Conservation (phyloP, 805 yeast genomes). For the Saccharomycopsis sp. region DNA sequence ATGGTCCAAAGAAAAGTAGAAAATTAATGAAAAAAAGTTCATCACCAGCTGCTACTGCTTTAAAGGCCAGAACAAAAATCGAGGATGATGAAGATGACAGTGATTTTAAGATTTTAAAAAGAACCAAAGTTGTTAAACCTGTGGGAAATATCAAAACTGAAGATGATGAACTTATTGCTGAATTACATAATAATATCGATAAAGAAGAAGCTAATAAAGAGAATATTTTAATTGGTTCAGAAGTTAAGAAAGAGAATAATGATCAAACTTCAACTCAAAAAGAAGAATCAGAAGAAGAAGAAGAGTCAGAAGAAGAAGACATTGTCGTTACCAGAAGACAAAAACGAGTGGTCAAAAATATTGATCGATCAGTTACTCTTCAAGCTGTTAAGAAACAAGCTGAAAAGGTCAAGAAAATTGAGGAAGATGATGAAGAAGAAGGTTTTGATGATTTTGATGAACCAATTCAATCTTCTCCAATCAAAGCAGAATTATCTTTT, state of each 20-base stretch:
- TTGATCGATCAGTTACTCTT: slow-evolving; percentile 33
- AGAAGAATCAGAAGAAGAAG: slow-evolving; percentile 21
- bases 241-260: neutral
- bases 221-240: neutral
- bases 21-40: slow-evolving; percentile 14
- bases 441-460: no score
- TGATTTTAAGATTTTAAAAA: slow-evolving; percentile 1
- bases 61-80: neutral
- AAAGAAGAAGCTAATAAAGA: neutral
- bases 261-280: neutral
- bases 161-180: neutral
- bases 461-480: slow-evolving; percentile 22
- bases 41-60: neutral
- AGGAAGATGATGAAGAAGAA: slow-evolving; percentile 5
- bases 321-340: slow-evolving; percentile 45
- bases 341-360: slow-evolving; percentile 32
- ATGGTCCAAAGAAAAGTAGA: slow-evolving; percentile 12
- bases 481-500: neutral
- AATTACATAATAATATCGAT: neutral
- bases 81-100: slow-evolving; percentile 16
- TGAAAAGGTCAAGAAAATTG: slow-evolving; percentile 3
- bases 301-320: slow-evolving; percentile 47
- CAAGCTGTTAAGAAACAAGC: slow-evolving; percentile 21
- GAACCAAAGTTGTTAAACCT: neutral
- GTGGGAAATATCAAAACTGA: no score